A percentile compares a stretch with the other conserved stretches of the same genome.
Conservation (phyloP, 805 yeast genomes). For the Lipomyces japonicus region DNA sequence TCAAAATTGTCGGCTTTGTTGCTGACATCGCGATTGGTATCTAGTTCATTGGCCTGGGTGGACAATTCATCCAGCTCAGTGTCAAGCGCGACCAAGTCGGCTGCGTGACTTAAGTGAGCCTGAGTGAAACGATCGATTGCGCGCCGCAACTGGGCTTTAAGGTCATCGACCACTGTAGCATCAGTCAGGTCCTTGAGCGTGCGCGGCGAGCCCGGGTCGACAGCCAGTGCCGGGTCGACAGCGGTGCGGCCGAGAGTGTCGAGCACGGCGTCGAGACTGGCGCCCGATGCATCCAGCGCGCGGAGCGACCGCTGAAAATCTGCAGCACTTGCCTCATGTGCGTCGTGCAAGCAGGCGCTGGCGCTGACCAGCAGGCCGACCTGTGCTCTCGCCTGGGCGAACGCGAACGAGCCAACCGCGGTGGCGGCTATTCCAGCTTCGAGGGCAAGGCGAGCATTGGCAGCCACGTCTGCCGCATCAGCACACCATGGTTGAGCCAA, state of each 20-base stretch:
- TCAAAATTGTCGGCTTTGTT: constrained; percentile 30
- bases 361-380: constrained; percentile 41
- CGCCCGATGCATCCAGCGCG: constrained; percentile 35
- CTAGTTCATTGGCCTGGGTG: no score
- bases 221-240: constrained; percentile 36
- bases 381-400: constrained; percentile 49
- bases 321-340: constrained; percentile 20
- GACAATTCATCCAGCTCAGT: constrained; percentile 36
- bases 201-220: constrained; percentile 18
- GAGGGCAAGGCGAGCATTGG: constrained; percentile 40
- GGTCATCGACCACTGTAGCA: constrained; percentile 39
- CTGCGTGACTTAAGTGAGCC: constrained; percentile 4
- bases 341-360: constrained; percentile 30
- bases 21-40: constrained; percentile 26
- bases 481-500: constrained; percentile 52
- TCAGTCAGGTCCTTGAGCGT: constrained; percentile 49
- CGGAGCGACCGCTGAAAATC: constrained; percentile 37
- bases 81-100: constrained; percentile 35
- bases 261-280: constrained; percentile 38
- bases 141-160: constrained; percentile 34
- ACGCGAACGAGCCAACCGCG: constrained; percentile 45
- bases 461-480: constrained; percentile 46
- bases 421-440: constrained; percentile 43
- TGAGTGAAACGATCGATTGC: constrained; percentile 38
- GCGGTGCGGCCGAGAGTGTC: constrained; percentile 38